phyloP scores from a whole-genome alignment of 140 eudicot species.

The Oenanthe javanica region DNA sequence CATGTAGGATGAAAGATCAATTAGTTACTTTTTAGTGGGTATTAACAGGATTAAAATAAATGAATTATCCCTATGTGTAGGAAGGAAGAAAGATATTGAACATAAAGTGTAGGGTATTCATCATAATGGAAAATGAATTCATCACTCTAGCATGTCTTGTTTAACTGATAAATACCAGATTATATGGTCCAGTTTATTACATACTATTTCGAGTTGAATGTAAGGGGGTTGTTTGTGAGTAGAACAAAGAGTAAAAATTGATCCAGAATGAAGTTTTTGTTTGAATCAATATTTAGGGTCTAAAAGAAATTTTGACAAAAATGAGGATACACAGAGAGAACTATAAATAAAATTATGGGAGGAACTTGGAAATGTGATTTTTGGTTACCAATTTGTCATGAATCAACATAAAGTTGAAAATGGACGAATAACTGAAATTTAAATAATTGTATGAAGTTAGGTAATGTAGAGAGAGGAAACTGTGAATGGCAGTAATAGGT shows the following conservation, averaged over 20 bases:
- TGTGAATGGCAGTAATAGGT: background rate
- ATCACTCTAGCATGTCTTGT: background rate
- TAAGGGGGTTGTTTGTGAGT: background rate
- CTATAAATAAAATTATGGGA: background rate
- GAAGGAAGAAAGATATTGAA: background rate
- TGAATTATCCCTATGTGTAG: background rate
- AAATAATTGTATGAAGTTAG: background rate
- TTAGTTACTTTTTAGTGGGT: background rate
- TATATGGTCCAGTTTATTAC: background rate
- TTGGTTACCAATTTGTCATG: background rate
- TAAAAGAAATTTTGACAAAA: background rate
- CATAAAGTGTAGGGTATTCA: background rate
- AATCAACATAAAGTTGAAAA: background rate
- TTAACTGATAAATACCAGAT: background rate
- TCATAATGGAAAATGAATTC: background rate
- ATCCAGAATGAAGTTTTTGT: background rate
- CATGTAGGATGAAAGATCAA: background rate
- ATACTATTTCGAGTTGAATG: background rate
- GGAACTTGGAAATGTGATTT: background rate
- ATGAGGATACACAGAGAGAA: background rate
- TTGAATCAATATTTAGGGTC: background rate
- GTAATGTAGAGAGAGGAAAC: background rate
- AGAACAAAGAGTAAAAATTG: background rate
- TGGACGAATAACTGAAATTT: background rate
- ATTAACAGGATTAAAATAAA: background rate